phyloP scores from a whole-genome alignment of 2,329 filamentous ascomycete species.

The Botryotinia narcissicola region DNA sequence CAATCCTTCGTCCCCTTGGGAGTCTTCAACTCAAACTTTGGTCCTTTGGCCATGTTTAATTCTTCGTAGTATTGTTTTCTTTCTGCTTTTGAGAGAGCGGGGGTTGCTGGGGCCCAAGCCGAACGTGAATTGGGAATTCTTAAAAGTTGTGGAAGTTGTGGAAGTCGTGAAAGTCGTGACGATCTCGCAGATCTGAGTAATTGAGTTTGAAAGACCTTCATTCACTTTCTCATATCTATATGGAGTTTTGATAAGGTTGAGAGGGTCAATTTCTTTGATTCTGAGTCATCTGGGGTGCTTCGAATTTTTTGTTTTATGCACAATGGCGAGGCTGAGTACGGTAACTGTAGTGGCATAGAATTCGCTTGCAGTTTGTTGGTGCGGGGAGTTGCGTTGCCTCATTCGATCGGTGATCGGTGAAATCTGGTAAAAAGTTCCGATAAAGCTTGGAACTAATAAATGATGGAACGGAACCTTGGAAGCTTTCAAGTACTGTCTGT shows the following conservation, averaged over 20 bases:
- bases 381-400: conserved; percentile 3
- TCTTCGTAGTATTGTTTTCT: conserved; percentile 26
- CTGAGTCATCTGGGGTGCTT: conserved; percentile 35
- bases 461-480: neutral
- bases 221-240: conserved; percentile 30
- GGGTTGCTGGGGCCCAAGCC: conserved; percentile 21
- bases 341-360: neutral
- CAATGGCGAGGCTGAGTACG: conserved; percentile 20
- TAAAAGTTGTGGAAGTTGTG: conserved; percentile 23
- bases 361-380: conserved; percentile 17
- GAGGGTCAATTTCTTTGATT: conserved; percentile 22
- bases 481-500: neutral
- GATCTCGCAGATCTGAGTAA: conserved; percentile 37
- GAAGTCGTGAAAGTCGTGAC: conserved; percentile 26
- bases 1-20: conserved; percentile 91
- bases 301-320: conserved; percentile 21
- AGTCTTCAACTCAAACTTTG: conserved; percentile 73
- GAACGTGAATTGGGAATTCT: conserved; percentile 23
- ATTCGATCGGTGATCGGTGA: conserved; percentile 16
- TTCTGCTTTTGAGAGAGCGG: conserved; percentile 29
- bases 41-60: conserved; percentile 40
- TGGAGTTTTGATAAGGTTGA: conserved; percentile 21
- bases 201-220: conserved; percentile 33
- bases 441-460: conserved; percentile 8
- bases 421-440: conserved; percentile 10